Evolutionary conservation across 352 stramenopile species (phyloP).

Genomic region (Phytophthora melonis): DNA sequence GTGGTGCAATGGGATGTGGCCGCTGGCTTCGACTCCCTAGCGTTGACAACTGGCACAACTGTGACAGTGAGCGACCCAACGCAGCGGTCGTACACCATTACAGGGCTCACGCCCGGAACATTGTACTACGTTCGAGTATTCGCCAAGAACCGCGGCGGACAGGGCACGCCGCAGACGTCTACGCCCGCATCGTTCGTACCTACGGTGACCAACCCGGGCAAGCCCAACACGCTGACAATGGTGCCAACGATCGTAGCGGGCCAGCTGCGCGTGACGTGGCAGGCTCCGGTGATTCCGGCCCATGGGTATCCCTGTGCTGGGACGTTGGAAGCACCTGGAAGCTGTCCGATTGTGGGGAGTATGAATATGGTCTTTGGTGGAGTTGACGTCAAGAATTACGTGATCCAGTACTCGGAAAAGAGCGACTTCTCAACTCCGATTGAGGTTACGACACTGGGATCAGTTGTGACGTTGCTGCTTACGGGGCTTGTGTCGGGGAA

Average conservation of each 20-base stretch:
- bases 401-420: slow-evolving; percentile 91
- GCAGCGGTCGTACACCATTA: slow-evolving; percentile 83
- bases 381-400: slow-evolving; percentile 90
- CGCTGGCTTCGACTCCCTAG: slow-evolving; percentile 87
- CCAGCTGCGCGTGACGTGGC: slow-evolving; percentile 70
- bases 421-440: slow-evolving; percentile 78
- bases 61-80: slow-evolving; percentile 64
- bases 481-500: slow-evolving; percentile 72
- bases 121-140: slow-evolving; percentile 93
- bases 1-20: slow-evolving; percentile 94
- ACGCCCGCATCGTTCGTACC: slow-evolving; percentile 61
- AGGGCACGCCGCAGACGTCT: slow-evolving; percentile 64
- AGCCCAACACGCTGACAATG: slow-evolving; percentile 57
- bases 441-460: slow-evolving; percentile 69
- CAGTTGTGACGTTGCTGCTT: slow-evolving; percentile 37
- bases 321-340: slow-evolving; percentile 58
- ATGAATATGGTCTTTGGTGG: slow-evolving; percentile 93
- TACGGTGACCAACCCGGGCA: no score
- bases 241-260: slow-evolving; percentile 38
- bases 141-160: slow-evolving; percentile 70
- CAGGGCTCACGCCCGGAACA: slow-evolving; percentile 79
- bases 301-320: slow-evolving; percentile 78
- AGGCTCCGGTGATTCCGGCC: slow-evolving; percentile 65
- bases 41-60: slow-evolving; percentile 60
- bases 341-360: slow-evolving; percentile 68